Percentiles rank a stretch among this genome's conserved stretches.
phyloP scores from a whole-genome alignment of 208 protist species.

The Crithidia thermophila region DNA sequence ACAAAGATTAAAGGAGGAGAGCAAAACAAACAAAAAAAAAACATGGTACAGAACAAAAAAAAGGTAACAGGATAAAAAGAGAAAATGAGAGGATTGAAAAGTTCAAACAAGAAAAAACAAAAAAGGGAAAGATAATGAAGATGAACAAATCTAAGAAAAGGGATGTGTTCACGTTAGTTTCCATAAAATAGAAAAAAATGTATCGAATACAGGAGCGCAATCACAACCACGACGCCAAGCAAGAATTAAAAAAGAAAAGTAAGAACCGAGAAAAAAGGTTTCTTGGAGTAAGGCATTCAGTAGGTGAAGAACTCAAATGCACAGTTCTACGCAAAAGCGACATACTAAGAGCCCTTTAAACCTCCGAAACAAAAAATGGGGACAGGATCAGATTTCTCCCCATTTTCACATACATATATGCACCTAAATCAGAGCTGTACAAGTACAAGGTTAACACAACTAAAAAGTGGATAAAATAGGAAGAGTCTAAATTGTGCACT shows the following conservation, averaged over 20 bases:
- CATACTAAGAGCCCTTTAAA: too few relatives aligned
- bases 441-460: conserved; percentile 1
- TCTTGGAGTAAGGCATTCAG: not conserved
- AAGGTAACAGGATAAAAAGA: not conserved
- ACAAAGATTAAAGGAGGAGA: not conserved
- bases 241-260: conserved; percentile 4
- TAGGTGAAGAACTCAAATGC: too few relatives aligned
- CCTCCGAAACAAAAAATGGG: not conserved
- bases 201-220: too few relatives aligned
- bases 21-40: not conserved
- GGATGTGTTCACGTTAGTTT: too few relatives aligned
- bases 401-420: too few relatives aligned
- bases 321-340: too few relatives aligned
- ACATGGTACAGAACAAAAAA: conserved; percentile 3
- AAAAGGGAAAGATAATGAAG: conserved; percentile 9
- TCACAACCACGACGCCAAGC: not conserved
- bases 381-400: not conserved
- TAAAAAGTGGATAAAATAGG: not conserved
- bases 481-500: not conserved
- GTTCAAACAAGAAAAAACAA: not conserved
- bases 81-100: not conserved
- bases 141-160: not conserved
- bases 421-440: too few relatives aligned
- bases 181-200: too few relatives aligned
- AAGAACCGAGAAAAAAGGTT: conserved; percentile 5